A percentile compares a stretch with the other conserved stretches of the same genome.
Evolutionary conservation across 2,329 filamentous ascomycete species (phyloP).

Genomic region (Hirsutella minnesotensis): DNA sequence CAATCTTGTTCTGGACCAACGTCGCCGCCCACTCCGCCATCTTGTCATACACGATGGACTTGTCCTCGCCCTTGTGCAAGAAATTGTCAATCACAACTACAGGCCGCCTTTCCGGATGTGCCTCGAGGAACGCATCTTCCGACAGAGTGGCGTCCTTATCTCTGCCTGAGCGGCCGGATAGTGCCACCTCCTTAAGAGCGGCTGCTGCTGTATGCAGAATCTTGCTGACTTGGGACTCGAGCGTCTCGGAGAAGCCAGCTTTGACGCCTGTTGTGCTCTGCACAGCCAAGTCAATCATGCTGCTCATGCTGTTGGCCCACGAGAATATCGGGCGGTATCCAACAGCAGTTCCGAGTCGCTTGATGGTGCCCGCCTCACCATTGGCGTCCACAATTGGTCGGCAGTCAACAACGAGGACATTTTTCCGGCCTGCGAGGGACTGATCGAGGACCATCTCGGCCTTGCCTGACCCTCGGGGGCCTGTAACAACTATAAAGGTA

Average conservation of each 20-base stretch:
- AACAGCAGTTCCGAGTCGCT: slow-evolving; percentile 67
- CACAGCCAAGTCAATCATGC: slow-evolving; percentile 81
- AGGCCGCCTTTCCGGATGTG: slow-evolving; percentile 71
- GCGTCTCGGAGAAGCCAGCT: slow-evolving; percentile 83
- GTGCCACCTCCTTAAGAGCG: slow-evolving; percentile 66
- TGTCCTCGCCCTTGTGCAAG: slow-evolving; percentile 61
- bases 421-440: slow-evolving; percentile 60
- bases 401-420: slow-evolving; percentile 82
- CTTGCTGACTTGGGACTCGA: slow-evolving; percentile 80
- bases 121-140: slow-evolving; percentile 81
- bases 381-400: slow-evolving; percentile 85
- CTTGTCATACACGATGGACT: slow-evolving; percentile 59
- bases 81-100: slow-evolving; percentile 91
- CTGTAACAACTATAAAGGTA: slow-evolving; percentile 89
- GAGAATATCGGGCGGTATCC: slow-evolving; percentile 91
- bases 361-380: slow-evolving; percentile 78
- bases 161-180: slow-evolving; percentile 56
- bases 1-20: slow-evolving; percentile 75
- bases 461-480: slow-evolving; percentile 84
- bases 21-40: slow-evolving; percentile 82
- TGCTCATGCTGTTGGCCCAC: slow-evolving; percentile 91
- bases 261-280: slow-evolving; percentile 92
- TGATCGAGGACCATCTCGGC: slow-evolving; percentile 79
- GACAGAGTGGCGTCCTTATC: slow-evolving; percentile 62
- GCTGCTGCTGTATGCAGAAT: slow-evolving; percentile 75